Base-by-base conservation (phyloP, 2,329 filamentous ascomycete genomes). In the Penicillium vulpinum region DNA sequence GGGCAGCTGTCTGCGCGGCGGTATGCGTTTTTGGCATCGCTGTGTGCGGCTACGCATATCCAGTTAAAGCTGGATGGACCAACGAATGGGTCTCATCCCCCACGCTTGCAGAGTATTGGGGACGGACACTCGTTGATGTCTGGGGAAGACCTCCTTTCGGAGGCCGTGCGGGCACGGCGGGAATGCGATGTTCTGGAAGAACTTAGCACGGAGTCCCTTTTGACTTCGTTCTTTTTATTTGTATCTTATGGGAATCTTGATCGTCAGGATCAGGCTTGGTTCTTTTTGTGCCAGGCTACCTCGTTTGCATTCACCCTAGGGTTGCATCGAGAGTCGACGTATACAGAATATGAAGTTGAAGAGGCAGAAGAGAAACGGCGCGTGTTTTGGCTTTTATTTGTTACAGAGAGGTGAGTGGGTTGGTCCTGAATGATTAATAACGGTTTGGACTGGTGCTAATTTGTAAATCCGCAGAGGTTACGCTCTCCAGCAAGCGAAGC, bases 191-290 rank as follows among this genome's bases (percentile, higher is more conserved):
- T 75, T 26, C 66, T 78, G 21, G 77, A 78, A 18, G 69, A 72
- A 21, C 69, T 77, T n/a, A 74, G 67, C 21, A 62, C 78, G 22
- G 72, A 74, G 43, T 73, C 67, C 9, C 69, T 78, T 11, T 85
- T 87, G 57, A 91, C 88, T n/a, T 91, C 88, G 52, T 91, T 90
- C 73, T 92, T 93, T 71, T 72, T 93, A 26, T 92, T 90, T 65
- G 88, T 84, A 36, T 88, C 87, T 56, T 85, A 88, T 70, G 88
- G 88, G 59, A 87, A 85, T 36, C 77, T 90, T 45, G 88, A 91
- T 60, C 80, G 87, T 70, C 88, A 92, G 70, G 86, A 89, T 60
- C 86, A 87, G 71, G 89, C 89, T 1, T 93, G 90, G 89, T 92
- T 87, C 68, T 86, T 91, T 70, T 78, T 93, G 10, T 85, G 89